phyloP scores from a whole-genome alignment of 805 yeast genomes.

The Candida jianshihensis region DNA sequence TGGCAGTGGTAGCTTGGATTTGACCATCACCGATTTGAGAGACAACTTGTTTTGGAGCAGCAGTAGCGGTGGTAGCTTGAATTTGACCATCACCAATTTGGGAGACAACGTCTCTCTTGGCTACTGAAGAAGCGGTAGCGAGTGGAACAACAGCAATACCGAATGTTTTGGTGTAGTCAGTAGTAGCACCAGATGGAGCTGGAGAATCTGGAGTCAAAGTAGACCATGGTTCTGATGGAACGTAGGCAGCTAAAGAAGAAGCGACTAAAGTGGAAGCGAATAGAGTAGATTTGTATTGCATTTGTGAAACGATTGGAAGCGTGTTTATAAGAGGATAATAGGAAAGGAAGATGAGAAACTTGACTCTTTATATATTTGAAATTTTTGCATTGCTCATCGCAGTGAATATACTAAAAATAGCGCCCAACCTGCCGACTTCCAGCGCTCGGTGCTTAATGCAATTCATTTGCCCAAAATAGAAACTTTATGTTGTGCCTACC shows the following conservation, averaged over 20 bases:
- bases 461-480: background rate
- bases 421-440: too few relatives aligned
- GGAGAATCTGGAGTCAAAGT: conserved; percentile 61
- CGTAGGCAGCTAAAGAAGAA: conserved; percentile 51
- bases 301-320: too few relatives aligned
- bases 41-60: too few relatives aligned
- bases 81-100: conserved; percentile 61
- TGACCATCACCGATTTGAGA: conserved; percentile 41
- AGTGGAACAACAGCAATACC: conserved; percentile 64
- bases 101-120: conserved; percentile 38
- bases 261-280: conserved; percentile 35
- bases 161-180: conserved; percentile 49
- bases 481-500: background rate
- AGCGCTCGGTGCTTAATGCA: too few relatives aligned
- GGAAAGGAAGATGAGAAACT: background rate
- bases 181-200: conserved; percentile 44
- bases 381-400: background rate
- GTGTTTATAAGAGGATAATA: too few relatives aligned
- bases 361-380: background rate
- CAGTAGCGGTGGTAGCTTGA: conserved; percentile 38
- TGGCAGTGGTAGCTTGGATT: conserved; percentile 38
- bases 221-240: conserved; percentile 63
- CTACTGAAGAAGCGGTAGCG: conserved; percentile 20
- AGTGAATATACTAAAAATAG: background rate
- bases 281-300: conserved; percentile 34